A percentile compares a stretch with the other conserved stretches of the same genome.
Evolutionary conservation across 306 rosid genomes (phyloP).

Genomic region (Senna siamea): DNA sequence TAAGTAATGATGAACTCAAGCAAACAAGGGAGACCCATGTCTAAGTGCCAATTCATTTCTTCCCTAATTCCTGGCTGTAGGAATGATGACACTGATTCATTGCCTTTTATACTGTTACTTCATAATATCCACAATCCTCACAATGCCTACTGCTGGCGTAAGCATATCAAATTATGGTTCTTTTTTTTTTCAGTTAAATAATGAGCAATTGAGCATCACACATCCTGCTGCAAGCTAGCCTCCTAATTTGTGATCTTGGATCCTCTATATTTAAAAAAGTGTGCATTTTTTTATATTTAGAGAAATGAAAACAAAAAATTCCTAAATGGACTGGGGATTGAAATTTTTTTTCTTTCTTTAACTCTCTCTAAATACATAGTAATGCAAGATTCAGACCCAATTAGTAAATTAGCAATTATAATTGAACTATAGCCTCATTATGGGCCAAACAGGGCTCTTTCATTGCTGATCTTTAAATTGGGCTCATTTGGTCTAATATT

Average conservation of each 20-base stretch:
- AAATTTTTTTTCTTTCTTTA: no score
- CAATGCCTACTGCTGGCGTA: conserved; percentile 42
- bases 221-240: no score
- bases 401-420: no score
- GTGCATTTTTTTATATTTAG: no score
- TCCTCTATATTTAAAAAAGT: no score
- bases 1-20: conserved; percentile 47
- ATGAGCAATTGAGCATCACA: no score
- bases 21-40: conserved; percentile 51
- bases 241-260: no score
- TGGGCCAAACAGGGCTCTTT: not conserved
- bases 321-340: no score
- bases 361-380: no score
- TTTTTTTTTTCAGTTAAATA: not conserved
- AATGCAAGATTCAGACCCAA: no score
- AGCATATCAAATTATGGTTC: not conserved
- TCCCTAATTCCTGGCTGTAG: conserved; percentile 49
- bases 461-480: no score
- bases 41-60: conserved; percentile 42
- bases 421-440: not conserved
- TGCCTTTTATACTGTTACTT: conserved; percentile 30
- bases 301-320: no score
- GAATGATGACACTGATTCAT: conserved; percentile 39
- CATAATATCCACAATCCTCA: conserved; percentile 44
- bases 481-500: not conserved